Percentiles rank a stretch among this genome's conserved stretches.
Evolutionary conservation across 2,329 filamentous ascomycete genomes (phyloP).

Genomic region (Macrophomina pseudophaseolina): DNA sequence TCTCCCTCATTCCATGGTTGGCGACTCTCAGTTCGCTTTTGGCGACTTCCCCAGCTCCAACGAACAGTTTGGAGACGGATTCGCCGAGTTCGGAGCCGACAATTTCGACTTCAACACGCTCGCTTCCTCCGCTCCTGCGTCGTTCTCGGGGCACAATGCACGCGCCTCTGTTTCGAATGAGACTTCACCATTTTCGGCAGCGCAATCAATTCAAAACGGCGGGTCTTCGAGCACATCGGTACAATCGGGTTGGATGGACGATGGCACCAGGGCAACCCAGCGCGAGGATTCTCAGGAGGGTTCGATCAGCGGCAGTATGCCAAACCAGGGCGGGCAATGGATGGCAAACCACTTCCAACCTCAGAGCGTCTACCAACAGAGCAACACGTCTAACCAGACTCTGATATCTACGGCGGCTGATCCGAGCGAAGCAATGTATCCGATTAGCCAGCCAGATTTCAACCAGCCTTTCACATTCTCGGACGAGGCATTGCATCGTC

Average conservation of each 20-base stretch:
- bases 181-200: constrained; percentile 43
- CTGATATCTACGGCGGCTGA: constrained; percentile 40
- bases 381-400: constrained; percentile 43
- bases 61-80: constrained; percentile 34
- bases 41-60: constrained; percentile 34
- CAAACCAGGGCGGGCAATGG: constrained; percentile 17
- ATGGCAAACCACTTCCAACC: constrained; percentile 35
- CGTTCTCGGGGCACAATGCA: constrained; percentile 38
- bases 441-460: constrained; percentile 39
- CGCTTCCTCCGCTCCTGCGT: constrained; percentile 33
- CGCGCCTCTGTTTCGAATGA: constrained; percentile 40
- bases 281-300: constrained; percentile 33
- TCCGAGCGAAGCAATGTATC: constrained; percentile 37
- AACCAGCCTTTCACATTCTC: constrained; percentile 38
- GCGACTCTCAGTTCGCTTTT: constrained; percentile 30
- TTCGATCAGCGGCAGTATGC: constrained; percentile 8
- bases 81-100: constrained; percentile 35
- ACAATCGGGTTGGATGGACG: constrained; percentile 45
- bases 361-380: constrained; percentile 42
- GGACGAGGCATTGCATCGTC: constrained; percentile 40
- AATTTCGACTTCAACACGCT: constrained; percentile 36
- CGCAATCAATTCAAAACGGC: constrained; percentile 38
- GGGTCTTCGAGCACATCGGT: constrained; percentile 42
- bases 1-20: constrained; percentile 33
- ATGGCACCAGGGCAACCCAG: constrained; percentile 34